Percentiles rank a stretch among this genome's conserved stretches.
Evolutionary conservation across 129 eudicot species (phyloP).

Genomic region (Lactuca sativa): DNA sequence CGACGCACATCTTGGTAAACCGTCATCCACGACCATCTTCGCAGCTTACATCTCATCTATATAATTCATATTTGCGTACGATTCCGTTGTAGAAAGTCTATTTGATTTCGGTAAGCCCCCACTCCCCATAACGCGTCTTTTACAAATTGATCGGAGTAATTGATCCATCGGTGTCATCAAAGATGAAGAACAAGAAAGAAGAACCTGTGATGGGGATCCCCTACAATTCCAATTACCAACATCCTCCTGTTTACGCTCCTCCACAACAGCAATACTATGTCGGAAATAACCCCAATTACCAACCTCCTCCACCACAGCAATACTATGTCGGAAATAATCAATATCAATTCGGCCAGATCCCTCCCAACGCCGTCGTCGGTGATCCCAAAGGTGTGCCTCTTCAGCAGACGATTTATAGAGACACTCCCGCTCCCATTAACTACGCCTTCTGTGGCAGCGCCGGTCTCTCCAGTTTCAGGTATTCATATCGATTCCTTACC

Average conservation of each 20-base stretch:
- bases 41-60: conserved; percentile 19
- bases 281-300: conserved; percentile 35
- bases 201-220: conserved; percentile 81
- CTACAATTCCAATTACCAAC: conserved; percentile 46
- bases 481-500: background rate
- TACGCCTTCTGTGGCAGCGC: conserved; percentile 66
- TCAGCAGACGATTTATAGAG: conserved; percentile 84
- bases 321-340: conserved; percentile 54
- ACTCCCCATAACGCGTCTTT: conserved; percentile 4
- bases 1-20: background rate
- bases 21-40: conserved; percentile 23
- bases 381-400: conserved; percentile 92
- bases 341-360: conserved; percentile 56
- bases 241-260: conserved; percentile 8
- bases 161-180: background rate
- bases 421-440: conserved; percentile 90
- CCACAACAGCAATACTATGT: conserved; percentile 41
- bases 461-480: conserved; percentile 73
- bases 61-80: conserved; percentile 5
- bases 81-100: background rate
- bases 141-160: conserved; percentile 14
- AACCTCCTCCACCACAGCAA: conserved; percentile 34
- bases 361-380: conserved; percentile 71
- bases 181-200: conserved; percentile 39
- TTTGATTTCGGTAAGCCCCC: background rate